These are phyloP conservation scores for Spiromyces aspiralis DNA, from an alignment of 371 early-diverging fungal species.

Conservation along the genomic window DNA sequence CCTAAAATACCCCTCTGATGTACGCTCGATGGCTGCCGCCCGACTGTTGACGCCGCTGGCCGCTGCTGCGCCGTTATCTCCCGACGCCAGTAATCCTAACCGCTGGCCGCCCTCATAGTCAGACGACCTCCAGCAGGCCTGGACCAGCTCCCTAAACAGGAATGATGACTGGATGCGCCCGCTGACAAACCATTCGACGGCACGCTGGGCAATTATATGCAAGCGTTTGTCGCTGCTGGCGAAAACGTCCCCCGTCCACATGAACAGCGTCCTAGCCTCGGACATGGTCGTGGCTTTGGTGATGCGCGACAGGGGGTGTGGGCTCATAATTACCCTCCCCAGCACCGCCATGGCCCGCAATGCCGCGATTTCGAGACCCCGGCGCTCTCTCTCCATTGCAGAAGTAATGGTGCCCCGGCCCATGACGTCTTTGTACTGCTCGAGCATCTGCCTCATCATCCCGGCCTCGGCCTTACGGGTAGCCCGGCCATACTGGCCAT, in stretches of 20 bases:
- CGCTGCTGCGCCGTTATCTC: not conserved
- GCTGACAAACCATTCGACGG: slow-evolving; percentile 25
- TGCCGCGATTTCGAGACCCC: slow-evolving; percentile 56
- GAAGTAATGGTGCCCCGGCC: slow-evolving; percentile 45
- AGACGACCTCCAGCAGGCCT: not conserved
- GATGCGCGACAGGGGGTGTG: slow-evolving; percentile 2
- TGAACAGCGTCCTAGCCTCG: slow-evolving; percentile 20
- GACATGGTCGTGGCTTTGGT: not conserved
- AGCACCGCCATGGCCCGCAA: slow-evolving; percentile 76
- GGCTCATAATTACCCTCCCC: slow-evolving; percentile 19
- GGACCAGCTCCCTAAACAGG: not conserved
- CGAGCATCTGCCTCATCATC: slow-evolving; percentile 56
- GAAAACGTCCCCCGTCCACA: slow-evolving; percentile 56
- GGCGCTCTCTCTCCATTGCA: slow-evolving; percentile 59
- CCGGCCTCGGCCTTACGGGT: slow-evolving; percentile 53
- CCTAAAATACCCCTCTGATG: not conserved
- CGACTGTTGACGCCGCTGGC: not conserved
- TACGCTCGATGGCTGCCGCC: not conserved
- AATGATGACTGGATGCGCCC: not conserved
- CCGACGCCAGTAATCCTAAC: not conserved
- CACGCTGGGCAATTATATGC: slow-evolving; percentile 29
- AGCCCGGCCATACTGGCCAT: slow-evolving; percentile 43
- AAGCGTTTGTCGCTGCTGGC: slow-evolving; percentile 36
- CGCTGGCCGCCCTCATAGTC: not conserved
- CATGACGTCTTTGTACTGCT: slow-evolving; percentile 49